These are phyloP conservation scores for Eutrema heterophyllum DNA, from an alignment of 345 rosid species.

Conservation along the genomic window DNA sequence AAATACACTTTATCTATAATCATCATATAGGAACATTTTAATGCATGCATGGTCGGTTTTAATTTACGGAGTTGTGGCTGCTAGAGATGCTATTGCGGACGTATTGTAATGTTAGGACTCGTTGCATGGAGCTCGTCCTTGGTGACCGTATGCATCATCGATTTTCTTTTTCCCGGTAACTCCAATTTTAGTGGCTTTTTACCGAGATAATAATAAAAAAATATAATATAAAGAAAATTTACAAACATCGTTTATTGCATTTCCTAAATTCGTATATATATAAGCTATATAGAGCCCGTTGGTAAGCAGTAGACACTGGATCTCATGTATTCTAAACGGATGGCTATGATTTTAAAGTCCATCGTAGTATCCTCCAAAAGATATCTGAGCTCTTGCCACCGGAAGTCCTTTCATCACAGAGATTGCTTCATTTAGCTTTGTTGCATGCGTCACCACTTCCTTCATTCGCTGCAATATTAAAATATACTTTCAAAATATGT, in stretches of 20 bases:
- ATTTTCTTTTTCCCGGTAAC: too few species aligned
- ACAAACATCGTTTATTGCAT: background rate
- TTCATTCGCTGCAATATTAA: constrained; percentile 52
- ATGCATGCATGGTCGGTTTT: too few species aligned
- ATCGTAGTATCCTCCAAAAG: constrained; percentile 73
- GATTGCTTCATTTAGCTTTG: constrained; percentile 63
- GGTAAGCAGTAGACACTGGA: background rate
- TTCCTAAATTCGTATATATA: background rate
- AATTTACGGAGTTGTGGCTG: too few species aligned
- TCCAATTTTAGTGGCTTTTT: too few species aligned
- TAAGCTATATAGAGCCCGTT: background rate
- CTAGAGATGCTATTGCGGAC: too few species aligned
- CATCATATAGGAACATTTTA: too few species aligned
- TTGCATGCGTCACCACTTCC: constrained; percentile 62
- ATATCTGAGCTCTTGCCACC: constrained; percentile 67
- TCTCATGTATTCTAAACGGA: background rate
- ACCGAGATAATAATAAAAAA: too few species aligned
- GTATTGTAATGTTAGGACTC: too few species aligned
- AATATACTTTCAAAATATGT: background rate
- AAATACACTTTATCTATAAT: too few species aligned
- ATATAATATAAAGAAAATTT: too few species aligned
- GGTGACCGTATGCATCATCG: too few species aligned
- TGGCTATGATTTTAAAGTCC: constrained; percentile 1
- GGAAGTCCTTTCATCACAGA: constrained; percentile 73
- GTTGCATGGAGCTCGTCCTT: too few species aligned